Percentiles rank a stretch among this genome's conserved stretches.
Evolutionary conservation across 805 yeast genomes (phyloP).

Genomic region (Nakazawaea molendinolei): DNA sequence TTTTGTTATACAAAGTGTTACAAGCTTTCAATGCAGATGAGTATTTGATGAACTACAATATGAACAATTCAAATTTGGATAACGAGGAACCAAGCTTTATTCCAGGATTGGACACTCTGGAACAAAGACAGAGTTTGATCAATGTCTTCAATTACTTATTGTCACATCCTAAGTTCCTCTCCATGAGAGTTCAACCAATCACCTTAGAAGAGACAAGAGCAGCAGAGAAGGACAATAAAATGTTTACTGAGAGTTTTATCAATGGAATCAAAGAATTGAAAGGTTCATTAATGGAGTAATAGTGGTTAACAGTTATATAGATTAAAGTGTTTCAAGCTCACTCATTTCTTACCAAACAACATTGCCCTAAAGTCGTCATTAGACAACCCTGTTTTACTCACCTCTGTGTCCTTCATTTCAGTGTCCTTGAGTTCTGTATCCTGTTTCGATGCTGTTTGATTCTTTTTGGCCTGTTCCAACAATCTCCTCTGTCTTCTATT

Average conservation of each 20-base stretch:
- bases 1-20: constrained; percentile 55
- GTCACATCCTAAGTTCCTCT: constrained; percentile 80
- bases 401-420: neutral
- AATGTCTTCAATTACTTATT: constrained; percentile 63
- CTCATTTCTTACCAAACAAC: constrained; percentile 18
- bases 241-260: constrained; percentile 39
- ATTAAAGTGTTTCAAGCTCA: no score
- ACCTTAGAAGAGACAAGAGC: constrained; percentile 58
- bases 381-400: constrained; percentile 11
- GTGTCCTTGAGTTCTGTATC: neutral
- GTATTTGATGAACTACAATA: constrained; percentile 24
- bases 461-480: constrained; percentile 1
- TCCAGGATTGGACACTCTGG: constrained; percentile 57
- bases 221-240: constrained; percentile 40
- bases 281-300: constrained; percentile 28
- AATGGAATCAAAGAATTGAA: constrained; percentile 48
- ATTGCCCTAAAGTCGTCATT: constrained; percentile 33
- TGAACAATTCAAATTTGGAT: constrained; percentile 12
- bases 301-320: neutral
- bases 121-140: constrained; percentile 52
- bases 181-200: constrained; percentile 59
- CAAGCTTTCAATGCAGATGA: constrained; percentile 45
- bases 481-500: constrained; percentile 11
- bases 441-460: neutral
- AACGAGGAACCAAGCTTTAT: constrained; percentile 20